These are phyloP conservation scores for Juncus inflexus DNA, from an alignment of 176 grass and related monocot genomes.

Conservation along the genomic window DNA sequence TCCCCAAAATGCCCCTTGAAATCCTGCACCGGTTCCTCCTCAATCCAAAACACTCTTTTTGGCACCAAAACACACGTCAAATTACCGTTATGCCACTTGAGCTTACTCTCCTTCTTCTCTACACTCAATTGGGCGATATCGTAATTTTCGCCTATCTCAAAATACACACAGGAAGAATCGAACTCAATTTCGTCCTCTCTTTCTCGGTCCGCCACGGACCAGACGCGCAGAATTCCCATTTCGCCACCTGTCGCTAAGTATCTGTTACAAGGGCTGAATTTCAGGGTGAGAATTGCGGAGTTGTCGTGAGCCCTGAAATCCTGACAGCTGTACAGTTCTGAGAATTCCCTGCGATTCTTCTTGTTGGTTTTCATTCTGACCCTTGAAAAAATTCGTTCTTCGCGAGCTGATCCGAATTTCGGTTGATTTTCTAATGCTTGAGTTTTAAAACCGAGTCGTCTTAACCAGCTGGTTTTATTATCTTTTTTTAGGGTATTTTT, in stretches of 20 bases:
- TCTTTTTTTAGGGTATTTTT: constrained; percentile 23
- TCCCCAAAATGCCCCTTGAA: constrained; percentile 58
- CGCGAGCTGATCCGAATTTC: constrained; percentile 32
- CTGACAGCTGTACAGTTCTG: constrained; percentile 66
- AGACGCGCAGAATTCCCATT: constrained; percentile 70
- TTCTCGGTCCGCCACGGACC: constrained; percentile 55
- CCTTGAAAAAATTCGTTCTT: constrained; percentile 29
- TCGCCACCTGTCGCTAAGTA: constrained; percentile 84
- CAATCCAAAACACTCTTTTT: constrained; percentile 50
- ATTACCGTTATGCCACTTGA: constrained; percentile 24
- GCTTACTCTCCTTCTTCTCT: constrained; percentile 42
- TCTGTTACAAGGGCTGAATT: constrained; percentile 61
- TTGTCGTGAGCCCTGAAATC: constrained; percentile 77
- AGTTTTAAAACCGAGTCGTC: constrained; percentile 52
- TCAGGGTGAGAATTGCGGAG: constrained; percentile 56
- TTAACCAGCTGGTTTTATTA: constrained; percentile 45
- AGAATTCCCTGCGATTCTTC: constrained; percentile 72
- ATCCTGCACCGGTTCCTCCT: constrained; percentile 57
- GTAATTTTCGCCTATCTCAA: constrained; percentile 57
- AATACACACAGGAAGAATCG: constrained; percentile 70
- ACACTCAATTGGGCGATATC: constrained; percentile 49
- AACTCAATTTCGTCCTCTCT: constrained; percentile 35
- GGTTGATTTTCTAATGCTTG: constrained; percentile 35
- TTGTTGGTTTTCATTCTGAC: constrained; percentile 59
- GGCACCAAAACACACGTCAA: constrained; percentile 75